Percentiles rank a stretch among this genome's conserved stretches.
These are phyloP conservation scores for Tolypocladium album DNA, from an alignment of 2,329 filamentous ascomycete species.

Conservation along the genomic window DNA sequence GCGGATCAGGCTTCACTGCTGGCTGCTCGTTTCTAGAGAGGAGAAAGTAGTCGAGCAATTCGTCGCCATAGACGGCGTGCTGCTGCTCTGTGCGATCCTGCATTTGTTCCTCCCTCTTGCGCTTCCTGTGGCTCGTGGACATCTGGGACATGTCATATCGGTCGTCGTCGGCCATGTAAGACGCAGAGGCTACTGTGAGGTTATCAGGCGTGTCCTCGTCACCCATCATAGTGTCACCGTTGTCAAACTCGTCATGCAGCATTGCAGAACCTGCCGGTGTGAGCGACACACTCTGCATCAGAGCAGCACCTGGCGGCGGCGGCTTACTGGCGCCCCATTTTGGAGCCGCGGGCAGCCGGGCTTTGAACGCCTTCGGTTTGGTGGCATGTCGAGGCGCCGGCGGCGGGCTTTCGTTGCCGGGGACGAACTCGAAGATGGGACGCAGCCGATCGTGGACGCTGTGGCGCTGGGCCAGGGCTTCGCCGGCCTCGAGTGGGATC, in stretches of 20 bases:
- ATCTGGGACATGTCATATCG: conserved; percentile 59
- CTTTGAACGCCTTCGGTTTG: conserved; percentile 67
- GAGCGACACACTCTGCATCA: conserved; percentile 3
- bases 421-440: conserved; percentile 81
- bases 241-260: conserved; percentile 52
- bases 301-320: neutral
- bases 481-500: conserved; percentile 79
- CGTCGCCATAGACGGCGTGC: conserved; percentile 84
- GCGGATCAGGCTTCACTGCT: conserved; percentile 64
- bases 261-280: conserved; percentile 9
- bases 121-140: conserved; percentile 54
- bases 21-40: conserved; percentile 70
- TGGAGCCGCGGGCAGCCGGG: conserved; percentile 33
- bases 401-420: conserved; percentile 79
- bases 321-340: conserved; percentile 34
- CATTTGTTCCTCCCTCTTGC: conserved; percentile 59
- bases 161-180: conserved; percentile 77
- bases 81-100: conserved; percentile 64
- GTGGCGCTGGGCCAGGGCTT: conserved; percentile 76
- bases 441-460: conserved; percentile 73
- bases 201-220: conserved; percentile 80
- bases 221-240: conserved; percentile 48
- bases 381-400: conserved; percentile 88
- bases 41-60: conserved; percentile 92
- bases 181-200: conserved; percentile 71